Conservation (phyloP, 1,284 basidiomycete genomes). For the Chondrostereum purpureum region DNA sequence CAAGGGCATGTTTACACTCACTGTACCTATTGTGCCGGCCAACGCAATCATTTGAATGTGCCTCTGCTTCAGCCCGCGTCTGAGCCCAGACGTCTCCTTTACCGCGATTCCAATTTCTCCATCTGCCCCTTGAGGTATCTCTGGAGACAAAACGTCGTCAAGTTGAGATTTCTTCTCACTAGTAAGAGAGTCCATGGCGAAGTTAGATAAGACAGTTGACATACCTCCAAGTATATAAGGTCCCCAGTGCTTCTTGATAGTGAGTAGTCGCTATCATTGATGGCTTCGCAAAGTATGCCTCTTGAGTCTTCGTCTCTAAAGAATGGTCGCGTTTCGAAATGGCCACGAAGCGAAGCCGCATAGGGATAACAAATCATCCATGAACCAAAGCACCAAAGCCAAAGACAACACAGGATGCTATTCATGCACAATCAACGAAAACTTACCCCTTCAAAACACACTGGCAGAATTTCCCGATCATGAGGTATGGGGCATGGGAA, state of each 20-base stretch:
- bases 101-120: background rate
- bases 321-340: no score
- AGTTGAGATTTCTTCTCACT: background rate
- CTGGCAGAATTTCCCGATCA: no score
- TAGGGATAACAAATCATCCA: no score
- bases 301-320: no score
- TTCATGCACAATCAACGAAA: no score
- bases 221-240: background rate
- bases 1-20: slow-evolving; percentile 4
- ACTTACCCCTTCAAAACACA: no score
- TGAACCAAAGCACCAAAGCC: no score
- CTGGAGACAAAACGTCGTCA: background rate
- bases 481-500: no score
- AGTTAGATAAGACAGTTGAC: background rate
- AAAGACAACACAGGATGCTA: no score
- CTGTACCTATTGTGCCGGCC: slow-evolving; percentile 14
- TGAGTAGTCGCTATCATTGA: background rate
- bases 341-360: no score
- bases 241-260: background rate
- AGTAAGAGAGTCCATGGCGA: background rate
- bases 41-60: slow-evolving; percentile 19
- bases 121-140: background rate
- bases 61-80: slow-evolving; percentile 14
- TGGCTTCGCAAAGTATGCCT: no score
- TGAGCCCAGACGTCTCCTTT: background rate